A percentile compares a stretch with the other conserved stretches of the same genome.
These are phyloP conservation scores for Groenewaldozyma sp. DNA, from an alignment of 1,139 yeast genomes.

Conservation along the genomic window DNA sequence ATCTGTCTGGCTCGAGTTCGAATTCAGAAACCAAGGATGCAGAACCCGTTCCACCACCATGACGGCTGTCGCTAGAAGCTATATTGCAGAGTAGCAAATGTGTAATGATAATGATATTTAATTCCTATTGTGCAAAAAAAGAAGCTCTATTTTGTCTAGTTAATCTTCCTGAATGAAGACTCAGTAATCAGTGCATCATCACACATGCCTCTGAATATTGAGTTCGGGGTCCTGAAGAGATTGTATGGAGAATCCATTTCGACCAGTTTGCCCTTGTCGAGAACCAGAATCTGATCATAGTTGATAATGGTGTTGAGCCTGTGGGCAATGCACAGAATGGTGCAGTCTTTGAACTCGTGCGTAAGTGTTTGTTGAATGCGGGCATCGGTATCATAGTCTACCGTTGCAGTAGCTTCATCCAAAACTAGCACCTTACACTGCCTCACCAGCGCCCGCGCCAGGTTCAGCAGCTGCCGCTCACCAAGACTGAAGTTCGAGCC, in stretches of 20 bases:
- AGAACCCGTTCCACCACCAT: background rate
- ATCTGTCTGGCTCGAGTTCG: background rate
- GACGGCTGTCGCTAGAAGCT: background rate
- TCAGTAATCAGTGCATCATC: slow-evolving; percentile 39
- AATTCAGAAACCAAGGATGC: background rate
- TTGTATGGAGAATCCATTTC: slow-evolving; percentile 42
- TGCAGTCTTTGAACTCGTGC: slow-evolving; percentile 53
- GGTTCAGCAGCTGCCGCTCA: slow-evolving; percentile 64
- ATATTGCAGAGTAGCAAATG: no score
- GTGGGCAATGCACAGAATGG: slow-evolving; percentile 74
- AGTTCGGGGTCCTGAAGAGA: slow-evolving; percentile 34
- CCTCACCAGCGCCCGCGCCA: slow-evolving; percentile 72
- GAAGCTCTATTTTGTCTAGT: background rate
- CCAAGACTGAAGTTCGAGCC: slow-evolving; percentile 71
- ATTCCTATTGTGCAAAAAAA: background rate
- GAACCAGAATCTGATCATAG: slow-evolving; percentile 56
- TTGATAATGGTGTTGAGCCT: slow-evolving; percentile 57
- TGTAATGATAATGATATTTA: no score
- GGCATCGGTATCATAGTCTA: slow-evolving; percentile 68
- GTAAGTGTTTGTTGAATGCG: slow-evolving; percentile 57
- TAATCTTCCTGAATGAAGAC: background rate
- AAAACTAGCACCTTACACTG: slow-evolving; percentile 55
- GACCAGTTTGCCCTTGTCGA: slow-evolving; percentile 51
- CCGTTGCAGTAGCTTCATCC: slow-evolving; percentile 80
- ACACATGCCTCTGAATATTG: slow-evolving; percentile 53